Evolutionary conservation across 2,329 filamentous ascomycete genomes (phyloP), one percentile per base, ranked within the genome.

Genomic region (Exophiala phaeomuriformis): DNA sequence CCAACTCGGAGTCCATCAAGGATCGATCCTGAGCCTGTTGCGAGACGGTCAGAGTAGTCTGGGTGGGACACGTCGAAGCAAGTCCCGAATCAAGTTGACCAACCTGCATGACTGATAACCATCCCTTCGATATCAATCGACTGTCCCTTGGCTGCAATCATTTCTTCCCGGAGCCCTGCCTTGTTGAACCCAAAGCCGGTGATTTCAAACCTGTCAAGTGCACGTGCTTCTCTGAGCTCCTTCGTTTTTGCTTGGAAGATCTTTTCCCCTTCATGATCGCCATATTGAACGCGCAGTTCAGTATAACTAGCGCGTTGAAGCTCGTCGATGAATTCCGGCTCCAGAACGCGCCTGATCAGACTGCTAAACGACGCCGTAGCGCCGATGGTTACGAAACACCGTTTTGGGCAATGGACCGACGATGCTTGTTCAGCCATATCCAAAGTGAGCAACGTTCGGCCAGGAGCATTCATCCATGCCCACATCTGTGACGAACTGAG

Each of bases 71-170:
- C 19, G 19, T 19, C 19, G 19, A 19, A 19, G 19, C 19, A 19
- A 19, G 19, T 19, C 19, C 19, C 19, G 19, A 49, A 42, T 10
- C 30, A n/a, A 39, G 5, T 35, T 40, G 60, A 68, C 73, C 63
- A 74, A 91, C 90, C 93, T 59, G 90, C 91, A 73, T 98, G 93
- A 42, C 85, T 89, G 55, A 98, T 85, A 32, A 96, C 80, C 12
- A 93, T 72, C 0, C 93, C 93, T 47, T 57, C 47, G 9, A 36
- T 47, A 19, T 53, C 50, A 0, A 65, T 68, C 8, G 75, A 69
- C 10, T 71, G 71, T 3, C 75, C 73, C 53, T 76, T 71, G 8
- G 75, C 72, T 57, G 74, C 68, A 48, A 68, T 65, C 77, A 93
- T 86, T 61, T 83, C 77, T 5, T 70, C 59, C 3, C 70, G 70